These are phyloP conservation scores for Hydrangea macrophylla DNA, from an alignment of 148 eudicot species.

Conservation along the genomic window DNA sequence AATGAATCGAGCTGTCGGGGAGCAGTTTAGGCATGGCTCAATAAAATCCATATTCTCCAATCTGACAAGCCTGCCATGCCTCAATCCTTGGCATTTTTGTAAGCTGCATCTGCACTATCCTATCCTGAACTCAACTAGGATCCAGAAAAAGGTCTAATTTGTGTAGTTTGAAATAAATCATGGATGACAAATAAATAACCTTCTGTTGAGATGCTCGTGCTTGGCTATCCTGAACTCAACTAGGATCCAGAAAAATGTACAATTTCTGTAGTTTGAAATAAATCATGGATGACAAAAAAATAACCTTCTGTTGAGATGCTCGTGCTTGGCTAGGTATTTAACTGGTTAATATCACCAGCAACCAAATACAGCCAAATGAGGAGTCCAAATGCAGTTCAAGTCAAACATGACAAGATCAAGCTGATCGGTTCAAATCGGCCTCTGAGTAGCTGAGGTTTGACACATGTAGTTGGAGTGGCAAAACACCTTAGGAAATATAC, in stretches of 20 bases:
- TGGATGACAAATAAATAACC: too few relatives aligned
- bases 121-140: neutral
- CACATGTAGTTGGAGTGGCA: neutral
- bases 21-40: neutral
- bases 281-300: too few relatives aligned
- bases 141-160: neutral
- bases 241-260: neutral
- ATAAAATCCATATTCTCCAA: too few relatives aligned
- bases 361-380: neutral
- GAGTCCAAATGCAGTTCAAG: neutral
- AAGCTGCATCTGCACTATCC: neutral
- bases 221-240: neutral
- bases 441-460: neutral
- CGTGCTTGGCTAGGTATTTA: neutral
- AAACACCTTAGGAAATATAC: neutral
- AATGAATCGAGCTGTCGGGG: neutral
- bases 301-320: neutral
- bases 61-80: neutral
- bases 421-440: neutral
- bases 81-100: neutral
- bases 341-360: neutral
- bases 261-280: neutral
- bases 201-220: neutral
- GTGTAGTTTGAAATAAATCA: neutral
- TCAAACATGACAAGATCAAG: neutral